phyloP scores from a whole-genome alignment of 2,329 filamentous ascomycete species.

The Alternaria gaisen region DNA sequence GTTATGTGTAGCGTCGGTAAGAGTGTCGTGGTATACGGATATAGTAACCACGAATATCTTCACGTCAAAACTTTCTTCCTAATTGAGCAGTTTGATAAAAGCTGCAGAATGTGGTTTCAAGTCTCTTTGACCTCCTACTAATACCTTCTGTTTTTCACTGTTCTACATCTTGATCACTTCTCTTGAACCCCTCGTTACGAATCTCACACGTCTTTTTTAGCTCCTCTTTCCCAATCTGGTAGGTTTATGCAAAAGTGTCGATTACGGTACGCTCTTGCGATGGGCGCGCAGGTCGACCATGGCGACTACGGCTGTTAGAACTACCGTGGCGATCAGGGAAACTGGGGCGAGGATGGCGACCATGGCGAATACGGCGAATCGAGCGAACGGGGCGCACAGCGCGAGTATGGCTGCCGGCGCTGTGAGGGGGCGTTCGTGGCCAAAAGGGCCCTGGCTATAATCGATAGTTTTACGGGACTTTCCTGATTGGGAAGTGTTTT shows the following conservation, averaged over 20 bases:
- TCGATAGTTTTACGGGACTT: neutral
- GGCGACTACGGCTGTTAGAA: neutral
- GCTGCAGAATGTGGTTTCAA: neutral
- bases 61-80: neutral
- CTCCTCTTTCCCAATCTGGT: neutral
- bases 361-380: neutral
- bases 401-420: too few species aligned
- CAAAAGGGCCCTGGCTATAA: neutral
- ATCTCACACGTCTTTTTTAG: neutral
- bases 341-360: neutral
- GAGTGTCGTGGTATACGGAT: too few species aligned
- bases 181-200: too few species aligned
- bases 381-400: neutral
- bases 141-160: too few species aligned
- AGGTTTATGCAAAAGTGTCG: neutral
- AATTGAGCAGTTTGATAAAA: neutral
- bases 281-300: neutral
- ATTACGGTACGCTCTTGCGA: neutral
- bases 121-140: neutral
- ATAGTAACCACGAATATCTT: too few species aligned
- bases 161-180: too few species aligned
- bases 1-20: rapidly evolving
- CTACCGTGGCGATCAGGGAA: neutral
- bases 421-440: too few species aligned
- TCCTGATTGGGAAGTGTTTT: neutral